These are phyloP conservation scores for Paramyrothecium roridum DNA, from an alignment of 2,329 filamentous ascomycete species.

Conservation along the genomic window DNA sequence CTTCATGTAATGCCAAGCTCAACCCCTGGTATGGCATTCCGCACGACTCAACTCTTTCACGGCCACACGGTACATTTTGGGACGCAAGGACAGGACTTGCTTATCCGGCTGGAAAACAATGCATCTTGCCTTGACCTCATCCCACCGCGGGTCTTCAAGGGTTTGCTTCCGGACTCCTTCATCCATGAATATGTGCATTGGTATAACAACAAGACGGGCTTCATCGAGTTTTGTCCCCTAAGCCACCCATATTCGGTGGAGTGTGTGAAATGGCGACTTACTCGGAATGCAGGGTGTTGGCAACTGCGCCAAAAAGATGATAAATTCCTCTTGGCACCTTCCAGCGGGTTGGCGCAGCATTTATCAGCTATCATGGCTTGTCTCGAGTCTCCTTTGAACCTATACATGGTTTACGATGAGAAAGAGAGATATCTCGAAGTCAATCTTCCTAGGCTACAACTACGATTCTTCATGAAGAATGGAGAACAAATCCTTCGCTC, in stretches of 20 bases:
- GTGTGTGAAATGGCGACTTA: constrained; percentile 14
- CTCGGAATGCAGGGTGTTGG: constrained; percentile 13
- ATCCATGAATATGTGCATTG: constrained; percentile 42
- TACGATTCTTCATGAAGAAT: constrained; percentile 39
- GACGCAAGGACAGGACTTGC: constrained; percentile 17
- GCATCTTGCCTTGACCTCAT: constrained; percentile 23
- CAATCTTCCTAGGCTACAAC: constrained; percentile 38
- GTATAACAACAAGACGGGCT: constrained; percentile 27
- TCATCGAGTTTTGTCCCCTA: constrained; percentile 28
- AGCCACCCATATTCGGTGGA: constrained; percentile 19
- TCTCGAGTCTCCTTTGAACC: neutral
- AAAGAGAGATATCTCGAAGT: neutral
- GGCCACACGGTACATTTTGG: constrained; percentile 34
- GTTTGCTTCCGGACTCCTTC: constrained; percentile 30
- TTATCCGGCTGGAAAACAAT: constrained; percentile 22
- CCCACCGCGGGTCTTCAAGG: constrained; percentile 22
- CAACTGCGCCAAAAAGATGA: neutral
- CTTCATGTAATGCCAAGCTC: constrained; percentile 41
- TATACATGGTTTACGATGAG: constrained; percentile 6
- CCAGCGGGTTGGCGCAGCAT: neutral
- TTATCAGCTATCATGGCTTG: neutral
- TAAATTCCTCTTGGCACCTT: neutral
- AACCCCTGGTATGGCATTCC: constrained; percentile 36
- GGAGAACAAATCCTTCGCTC: constrained; percentile 31
- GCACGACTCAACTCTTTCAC: constrained; percentile 23